These are phyloP conservation scores for Gossypium raimondii DNA, from an alignment of 345 rosid species.

Conservation along the genomic window DNA sequence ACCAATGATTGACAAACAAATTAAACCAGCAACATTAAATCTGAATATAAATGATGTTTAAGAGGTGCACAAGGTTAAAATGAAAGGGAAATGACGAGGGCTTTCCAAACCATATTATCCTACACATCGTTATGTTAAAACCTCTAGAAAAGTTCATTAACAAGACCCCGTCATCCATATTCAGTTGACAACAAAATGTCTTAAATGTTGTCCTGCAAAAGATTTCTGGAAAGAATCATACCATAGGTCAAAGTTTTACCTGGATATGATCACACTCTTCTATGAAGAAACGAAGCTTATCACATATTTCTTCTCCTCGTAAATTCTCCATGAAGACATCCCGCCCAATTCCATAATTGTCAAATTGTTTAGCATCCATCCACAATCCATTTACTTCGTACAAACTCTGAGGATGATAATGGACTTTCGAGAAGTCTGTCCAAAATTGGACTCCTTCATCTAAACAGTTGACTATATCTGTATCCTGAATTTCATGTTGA, in stretches of 20 bases:
- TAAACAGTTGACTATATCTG: slow-evolving; percentile 66
- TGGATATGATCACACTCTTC: slow-evolving; percentile 96
- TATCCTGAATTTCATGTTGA: slow-evolving; percentile 46
- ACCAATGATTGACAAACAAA: slow-evolving; percentile 18
- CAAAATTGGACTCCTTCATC: slow-evolving; percentile 67
- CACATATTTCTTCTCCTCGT: slow-evolving; percentile 69
- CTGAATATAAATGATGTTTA: not conserved
- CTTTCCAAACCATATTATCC: not conserved
- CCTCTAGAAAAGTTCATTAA: not conserved
- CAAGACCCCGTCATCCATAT: not conserved
- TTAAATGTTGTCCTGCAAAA: not conserved
- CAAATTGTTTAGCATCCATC: slow-evolving; percentile 50
- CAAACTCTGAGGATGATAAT: slow-evolving; percentile 75
- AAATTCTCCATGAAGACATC: slow-evolving; percentile 58
- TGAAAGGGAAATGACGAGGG: not conserved
- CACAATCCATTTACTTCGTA: slow-evolving; percentile 70
- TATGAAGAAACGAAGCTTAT: slow-evolving; percentile 74
- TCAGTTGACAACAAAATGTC: not conserved
- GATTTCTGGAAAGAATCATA: not conserved
- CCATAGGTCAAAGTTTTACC: slow-evolving; percentile 30
- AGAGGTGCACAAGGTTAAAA: not conserved
- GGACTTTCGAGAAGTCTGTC: slow-evolving; percentile 92
- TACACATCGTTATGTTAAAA: not conserved
- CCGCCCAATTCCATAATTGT: slow-evolving; percentile 77
- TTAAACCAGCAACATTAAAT: not conserved